These are phyloP conservation scores for Lobosporangium transversale DNA, from an alignment of 192 early-diverging fungal species.

Conservation along the genomic window DNA sequence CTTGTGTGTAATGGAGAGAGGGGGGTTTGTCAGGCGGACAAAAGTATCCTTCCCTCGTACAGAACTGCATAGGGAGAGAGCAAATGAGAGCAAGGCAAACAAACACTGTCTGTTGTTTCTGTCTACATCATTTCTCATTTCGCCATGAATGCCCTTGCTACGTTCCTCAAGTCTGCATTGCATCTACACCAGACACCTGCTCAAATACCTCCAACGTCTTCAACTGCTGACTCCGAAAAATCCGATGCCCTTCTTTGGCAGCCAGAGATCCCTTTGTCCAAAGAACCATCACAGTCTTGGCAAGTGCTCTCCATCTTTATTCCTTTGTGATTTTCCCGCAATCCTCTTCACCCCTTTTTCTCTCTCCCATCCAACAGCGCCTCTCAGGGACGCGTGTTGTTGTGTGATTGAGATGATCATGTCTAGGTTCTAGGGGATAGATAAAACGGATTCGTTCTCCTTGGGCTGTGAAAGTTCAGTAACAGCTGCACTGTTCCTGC, in stretches of 20 bases:
- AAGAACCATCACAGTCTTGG: slow-evolving; percentile 45
- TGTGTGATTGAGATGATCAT: too few relatives aligned
- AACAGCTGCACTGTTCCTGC: neutral
- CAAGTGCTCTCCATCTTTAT: slow-evolving; percentile 12
- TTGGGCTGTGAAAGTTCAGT: too few relatives aligned
- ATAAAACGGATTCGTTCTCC: too few relatives aligned
- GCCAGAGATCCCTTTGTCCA: slow-evolving; percentile 48
- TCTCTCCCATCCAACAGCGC: slow-evolving; percentile 3
- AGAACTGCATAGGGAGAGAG: neutral
- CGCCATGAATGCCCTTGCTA: slow-evolving; percentile 14
- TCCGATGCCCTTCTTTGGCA: slow-evolving; percentile 17
- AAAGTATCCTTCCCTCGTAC: neutral
- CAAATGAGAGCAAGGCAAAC: neutral
- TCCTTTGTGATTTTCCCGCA: neutral
- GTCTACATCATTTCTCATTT: neutral
- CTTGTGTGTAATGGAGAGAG: too few relatives aligned
- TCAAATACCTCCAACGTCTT: neutral
- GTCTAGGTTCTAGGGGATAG: too few relatives aligned
- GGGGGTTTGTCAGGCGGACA: neutral
- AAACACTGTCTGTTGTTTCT: neutral
- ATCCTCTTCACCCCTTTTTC: neutral
- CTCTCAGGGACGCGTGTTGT: too few relatives aligned
- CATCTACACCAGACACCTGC: neutral
- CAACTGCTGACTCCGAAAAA: neutral
- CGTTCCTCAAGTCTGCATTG: slow-evolving; percentile 10